Evolutionary conservation across 441 rosid species (phyloP).

Genomic region (Populus hybrid): DNA sequence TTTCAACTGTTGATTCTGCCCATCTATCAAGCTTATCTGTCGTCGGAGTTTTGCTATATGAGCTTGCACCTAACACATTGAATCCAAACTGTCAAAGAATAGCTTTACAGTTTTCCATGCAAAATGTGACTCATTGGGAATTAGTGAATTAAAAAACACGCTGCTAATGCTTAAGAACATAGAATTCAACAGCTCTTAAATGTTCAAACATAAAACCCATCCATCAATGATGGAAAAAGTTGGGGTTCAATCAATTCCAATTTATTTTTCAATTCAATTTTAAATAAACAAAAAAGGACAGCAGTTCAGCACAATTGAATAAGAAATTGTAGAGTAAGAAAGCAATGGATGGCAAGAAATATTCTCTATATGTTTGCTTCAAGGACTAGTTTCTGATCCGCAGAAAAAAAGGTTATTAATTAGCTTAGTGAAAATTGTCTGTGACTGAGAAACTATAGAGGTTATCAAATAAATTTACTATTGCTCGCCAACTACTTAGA

Average conservation of each 20-base stretch:
- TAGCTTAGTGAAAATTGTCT: neutral
- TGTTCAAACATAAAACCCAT: neutral
- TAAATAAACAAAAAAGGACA: neutral
- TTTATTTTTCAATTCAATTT: neutral
- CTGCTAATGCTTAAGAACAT: slow-evolving; percentile 3
- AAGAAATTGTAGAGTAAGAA: neutral
- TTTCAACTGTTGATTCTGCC: slow-evolving; percentile 64
- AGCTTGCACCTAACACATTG: slow-evolving; percentile 67
- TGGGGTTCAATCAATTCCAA: neutral
- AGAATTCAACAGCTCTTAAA: neutral
- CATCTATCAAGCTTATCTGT: slow-evolving; percentile 62
- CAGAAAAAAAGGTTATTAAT: neutral
- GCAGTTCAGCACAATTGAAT: neutral
- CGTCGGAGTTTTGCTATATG: slow-evolving; percentile 73
- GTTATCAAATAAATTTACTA: neutral
- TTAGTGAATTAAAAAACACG: neutral
- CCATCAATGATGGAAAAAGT: neutral
- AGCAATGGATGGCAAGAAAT: slow-evolving; percentile 4
- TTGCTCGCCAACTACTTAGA: neutral
- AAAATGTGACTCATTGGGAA: neutral
- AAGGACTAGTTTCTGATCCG: neutral
- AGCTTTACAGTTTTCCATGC: neutral
- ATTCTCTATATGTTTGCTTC: neutral
- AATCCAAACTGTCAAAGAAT: slow-evolving; percentile 23
- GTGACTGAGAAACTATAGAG: neutral